Evolutionary conservation across 306 rosid species (phyloP).

Genomic region (Elaeagnus macrophylla): DNA sequence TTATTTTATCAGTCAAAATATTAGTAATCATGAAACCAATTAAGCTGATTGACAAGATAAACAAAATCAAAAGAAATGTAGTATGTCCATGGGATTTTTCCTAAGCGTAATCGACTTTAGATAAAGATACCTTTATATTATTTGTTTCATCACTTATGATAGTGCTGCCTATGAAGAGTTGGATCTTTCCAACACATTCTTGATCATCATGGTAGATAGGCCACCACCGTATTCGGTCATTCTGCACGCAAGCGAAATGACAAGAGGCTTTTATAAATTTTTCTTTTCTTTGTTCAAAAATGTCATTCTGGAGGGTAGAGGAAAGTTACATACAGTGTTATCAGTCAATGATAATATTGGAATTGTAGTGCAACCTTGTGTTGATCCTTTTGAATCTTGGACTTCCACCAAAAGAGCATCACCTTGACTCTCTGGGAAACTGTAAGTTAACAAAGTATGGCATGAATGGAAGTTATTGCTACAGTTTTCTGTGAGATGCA

Average conservation of each 20-base stretch:
- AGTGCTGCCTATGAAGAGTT: slow-evolving; percentile 59
- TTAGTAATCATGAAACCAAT: too few species aligned
- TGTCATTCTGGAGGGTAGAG: slow-evolving; percentile 9
- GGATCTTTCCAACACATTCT: slow-evolving; percentile 93
- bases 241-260: slow-evolving; percentile 31
- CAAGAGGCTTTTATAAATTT: slow-evolving; percentile 6
- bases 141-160: slow-evolving; percentile 60
- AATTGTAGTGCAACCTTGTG: slow-evolving; percentile 71
- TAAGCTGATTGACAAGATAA: not conserved
- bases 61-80: not conserved
- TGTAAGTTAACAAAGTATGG: slow-evolving; percentile 32
- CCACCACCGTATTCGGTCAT: slow-evolving; percentile 87
- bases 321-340: slow-evolving; percentile 42
- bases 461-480: too few species aligned
- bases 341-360: slow-evolving; percentile 74
- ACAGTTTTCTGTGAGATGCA: too few species aligned
- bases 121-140: slow-evolving; percentile 60
- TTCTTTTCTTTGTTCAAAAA: not conserved
- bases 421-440: slow-evolving; percentile 88
- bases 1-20: too few species aligned
- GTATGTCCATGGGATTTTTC: not conserved
- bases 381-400: slow-evolving; percentile 56
- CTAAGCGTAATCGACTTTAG: slow-evolving; percentile 12
- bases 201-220: slow-evolving; percentile 72
- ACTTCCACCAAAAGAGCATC: slow-evolving; percentile 74